Base-by-base conservation (phyloP, 163 green algal species). In the Chlamydomonas reinhardtii region DNA sequence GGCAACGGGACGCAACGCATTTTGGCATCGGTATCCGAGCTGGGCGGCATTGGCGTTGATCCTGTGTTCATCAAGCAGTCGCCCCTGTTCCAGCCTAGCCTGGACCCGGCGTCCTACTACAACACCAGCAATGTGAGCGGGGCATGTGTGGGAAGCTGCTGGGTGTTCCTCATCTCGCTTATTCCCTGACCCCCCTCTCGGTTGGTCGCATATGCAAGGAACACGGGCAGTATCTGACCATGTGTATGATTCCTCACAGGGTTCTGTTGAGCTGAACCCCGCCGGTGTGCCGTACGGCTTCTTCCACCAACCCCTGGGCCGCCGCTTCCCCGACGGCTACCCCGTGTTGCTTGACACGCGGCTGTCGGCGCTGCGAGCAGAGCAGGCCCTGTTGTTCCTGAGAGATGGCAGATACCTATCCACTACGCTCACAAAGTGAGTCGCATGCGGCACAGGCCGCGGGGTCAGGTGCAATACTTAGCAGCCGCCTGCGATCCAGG, bases 281-380 rank as follows among this genome's bases (percentile, higher is more conserved):
- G 43, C 16, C 2, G 82, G 82, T 15, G 22, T 76, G n/a, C 82
- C 82, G 27, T 88, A 88, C 72, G 82, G 72, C 27, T 88, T 88
- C 82, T 75, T 72, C 72, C 37, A 74, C 20, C 72, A 81, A 37
- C 56, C 71, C 9, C 71, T 87, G 37, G 52, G 59, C 19, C 6
- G n/a, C 62, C 27, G 16, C 27, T 87, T 81, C 62, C 25, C 56
- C 9, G 17, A 48, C 25, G 82, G 82, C 11, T 88, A 88, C 82
- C 82, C 82, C 0, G 52, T 88, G 20, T 52, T 81, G 61, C 64
- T 88, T 0, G 73, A 74, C 73, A 82, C 65, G 20, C 72, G 65
- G 0, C 62, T 88, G 72, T 82, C 82, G 2, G 64, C 82, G 0
- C 11, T 61, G 62, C 65, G 82, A 0, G 74, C 65, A 3, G 73